A percentile compares a stretch with the other conserved stretches of the same genome.
phyloP scores from a whole-genome alignment of 2,329 filamentous ascomycete genomes.

The Didymella keratinophila region DNA sequence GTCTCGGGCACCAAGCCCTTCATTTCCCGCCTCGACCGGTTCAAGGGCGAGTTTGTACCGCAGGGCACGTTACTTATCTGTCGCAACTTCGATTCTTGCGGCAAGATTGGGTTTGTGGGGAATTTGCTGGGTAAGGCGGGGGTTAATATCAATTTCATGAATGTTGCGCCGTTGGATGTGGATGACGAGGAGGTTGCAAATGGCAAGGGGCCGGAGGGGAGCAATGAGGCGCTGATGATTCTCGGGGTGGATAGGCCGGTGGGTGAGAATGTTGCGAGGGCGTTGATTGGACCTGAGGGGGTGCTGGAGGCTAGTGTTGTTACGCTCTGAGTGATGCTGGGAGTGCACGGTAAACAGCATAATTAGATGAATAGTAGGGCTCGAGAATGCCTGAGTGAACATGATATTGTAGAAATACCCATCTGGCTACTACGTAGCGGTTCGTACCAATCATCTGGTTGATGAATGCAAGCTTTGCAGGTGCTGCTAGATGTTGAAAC shows the following conservation, averaged over 20 bases:
- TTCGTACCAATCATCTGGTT: no score
- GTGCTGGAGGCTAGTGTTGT: constrained; percentile 62
- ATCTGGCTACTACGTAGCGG: no score
- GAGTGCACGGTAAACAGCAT: no score
- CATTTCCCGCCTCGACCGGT: constrained; percentile 77
- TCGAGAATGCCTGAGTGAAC: no score
- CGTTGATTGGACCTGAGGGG: constrained; percentile 59
- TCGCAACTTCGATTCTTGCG: constrained; percentile 81
- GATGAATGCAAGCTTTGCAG: no score
- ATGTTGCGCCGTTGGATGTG: constrained; percentile 66
- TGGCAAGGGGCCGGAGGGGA: constrained; percentile 31
- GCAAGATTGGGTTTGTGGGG: constrained; percentile 83
- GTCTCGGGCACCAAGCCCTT: constrained; percentile 69
- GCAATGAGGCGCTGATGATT: constrained; percentile 82
- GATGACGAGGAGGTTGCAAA: constrained; percentile 37
- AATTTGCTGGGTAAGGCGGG: constrained; percentile 72
- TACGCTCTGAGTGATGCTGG: constrained; percentile 41
- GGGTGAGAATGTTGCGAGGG: constrained; percentile 61
- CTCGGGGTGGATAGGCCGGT: constrained; percentile 74
- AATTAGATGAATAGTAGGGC: no score
- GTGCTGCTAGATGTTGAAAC: no score
- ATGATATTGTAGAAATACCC: no score
- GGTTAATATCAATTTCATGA: constrained; percentile 84
- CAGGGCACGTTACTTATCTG: constrained; percentile 78
- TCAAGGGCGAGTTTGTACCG: constrained; percentile 76